A percentile compares a stretch with the other conserved stretches of the same genome.
These are phyloP conservation scores for Clarireedia sp. DNA, from an alignment of 2,329 filamentous ascomycete genomes.

Conservation along the genomic window DNA sequence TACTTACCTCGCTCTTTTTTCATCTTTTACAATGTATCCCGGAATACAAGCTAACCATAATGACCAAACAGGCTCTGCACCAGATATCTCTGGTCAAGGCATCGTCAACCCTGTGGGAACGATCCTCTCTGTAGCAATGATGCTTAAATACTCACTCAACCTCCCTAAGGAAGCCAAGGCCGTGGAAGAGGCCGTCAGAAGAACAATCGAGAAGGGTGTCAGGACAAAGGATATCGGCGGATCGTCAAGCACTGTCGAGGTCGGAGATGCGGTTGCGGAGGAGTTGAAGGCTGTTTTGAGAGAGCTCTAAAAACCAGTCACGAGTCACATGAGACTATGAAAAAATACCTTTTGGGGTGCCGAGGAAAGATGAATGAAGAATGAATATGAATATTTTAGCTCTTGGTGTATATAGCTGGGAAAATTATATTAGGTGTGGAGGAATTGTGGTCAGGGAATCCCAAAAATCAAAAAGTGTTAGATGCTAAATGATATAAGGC, in stretches of 20 bases:
- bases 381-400: too few species aligned
- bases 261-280: slow-evolving; percentile 73
- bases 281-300: slow-evolving; percentile 63
- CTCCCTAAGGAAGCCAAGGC: slow-evolving; percentile 68
- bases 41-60: background rate
- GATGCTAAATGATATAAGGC: too few species aligned
- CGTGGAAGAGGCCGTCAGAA: slow-evolving; percentile 74
- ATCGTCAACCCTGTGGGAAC: slow-evolving; percentile 90
- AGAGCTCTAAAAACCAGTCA: slow-evolving; percentile 13
- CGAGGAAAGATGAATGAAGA: too few species aligned
- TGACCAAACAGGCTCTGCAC: slow-evolving; percentile 60
- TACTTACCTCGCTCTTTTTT: background rate
- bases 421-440: background rate
- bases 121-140: slow-evolving; percentile 88
- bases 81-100: slow-evolving; percentile 85
- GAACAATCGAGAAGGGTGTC: slow-evolving; percentile 69
- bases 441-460: background rate
- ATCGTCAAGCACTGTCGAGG: slow-evolving; percentile 60
- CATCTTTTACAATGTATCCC: background rate
- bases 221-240: slow-evolving; percentile 83
- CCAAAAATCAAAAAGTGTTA: too few species aligned
- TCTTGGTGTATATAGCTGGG: too few species aligned
- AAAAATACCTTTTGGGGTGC: background rate
- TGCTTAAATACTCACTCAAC: slow-evolving; percentile 87
- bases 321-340: background rate